Conservation (phyloP, 2,329 filamentous ascomycete genomes). For the Aspergillus amoenus region DNA sequence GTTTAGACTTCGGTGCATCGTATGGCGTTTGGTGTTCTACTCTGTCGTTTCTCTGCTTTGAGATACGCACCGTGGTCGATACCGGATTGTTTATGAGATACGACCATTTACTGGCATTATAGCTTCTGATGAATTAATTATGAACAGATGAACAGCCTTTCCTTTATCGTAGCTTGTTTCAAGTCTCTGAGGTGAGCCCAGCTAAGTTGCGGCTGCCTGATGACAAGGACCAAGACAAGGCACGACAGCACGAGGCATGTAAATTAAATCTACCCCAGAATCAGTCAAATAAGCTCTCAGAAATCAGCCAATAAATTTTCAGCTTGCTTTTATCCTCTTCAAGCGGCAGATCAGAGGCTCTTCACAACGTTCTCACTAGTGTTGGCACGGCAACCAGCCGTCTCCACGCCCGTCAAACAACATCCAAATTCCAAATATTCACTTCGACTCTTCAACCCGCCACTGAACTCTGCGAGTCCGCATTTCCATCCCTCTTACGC, state of each 20-base stretch:
- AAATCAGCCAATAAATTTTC: not conserved
- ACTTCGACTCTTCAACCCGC: not conserved
- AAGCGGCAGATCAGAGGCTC: not conserved
- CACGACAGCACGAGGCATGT: not conserved
- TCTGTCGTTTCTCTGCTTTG: not conserved
- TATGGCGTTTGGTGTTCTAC: constrained; percentile 13
- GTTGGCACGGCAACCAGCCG: constrained; percentile 13
- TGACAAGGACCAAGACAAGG: not conserved
- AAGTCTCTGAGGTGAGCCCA: not conserved
- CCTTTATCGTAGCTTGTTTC: not conserved
- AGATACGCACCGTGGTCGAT: not conserved
- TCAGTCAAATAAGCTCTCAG: not conserved
- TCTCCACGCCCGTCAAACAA: not conserved
- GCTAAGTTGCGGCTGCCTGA: not conserved
- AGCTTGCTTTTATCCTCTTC: not conserved
- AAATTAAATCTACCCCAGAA: not conserved
- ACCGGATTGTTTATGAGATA: constrained; percentile 29
- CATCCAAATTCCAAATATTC: not conserved
- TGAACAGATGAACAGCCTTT: not conserved
- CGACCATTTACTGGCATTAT: constrained; percentile 11
- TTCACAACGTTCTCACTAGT: not conserved
- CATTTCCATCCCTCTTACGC: not conserved
- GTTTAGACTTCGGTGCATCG: constrained; percentile 7
- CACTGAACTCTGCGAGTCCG: not conserved
- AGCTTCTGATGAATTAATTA: not conserved